Base-by-base conservation (phyloP, 208 protist genomes). In the Trypanosoma melophagium region DNA sequence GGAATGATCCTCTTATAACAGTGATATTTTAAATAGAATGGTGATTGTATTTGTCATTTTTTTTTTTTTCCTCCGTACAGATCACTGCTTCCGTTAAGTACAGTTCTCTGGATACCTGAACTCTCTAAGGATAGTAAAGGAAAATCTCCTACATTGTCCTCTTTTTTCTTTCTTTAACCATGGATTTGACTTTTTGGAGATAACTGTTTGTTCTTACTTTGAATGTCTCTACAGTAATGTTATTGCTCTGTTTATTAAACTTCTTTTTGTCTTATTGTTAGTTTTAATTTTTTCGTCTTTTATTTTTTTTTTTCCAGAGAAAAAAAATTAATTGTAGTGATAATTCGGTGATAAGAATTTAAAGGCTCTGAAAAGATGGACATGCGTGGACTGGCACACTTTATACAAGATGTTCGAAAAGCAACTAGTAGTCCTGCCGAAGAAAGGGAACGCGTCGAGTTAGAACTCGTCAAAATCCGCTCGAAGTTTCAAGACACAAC, bases 381-480 rank as follows among this genome's bases (percentile, higher is more conserved):
- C 77, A 98, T 98, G 96, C 95, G 98, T 66, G 98, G 98, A 16
- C 79, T 99, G 57, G 90, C 92, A 21, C 89, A 97, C 74, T 98
- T 99, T 71, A 99, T 98, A 68, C 88, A 85, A 51, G 96, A 99
- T 69, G 90, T 98, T 51, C 91, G 96, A 22, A 87, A 95, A 71
- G 97, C 90, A 4, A 89, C 82, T 60, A 90, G 76, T 40, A 92
- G 88, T 59, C 96, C 94, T 66, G 95, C 99, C 61, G 87, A 95
- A 17, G 99, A 99, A 79, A 56, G 93, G 62, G 81, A 86, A 41
- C 87, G 98, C 21, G 90, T 99, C 16, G 96, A 99, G 47, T 98
- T 99, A 60, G 99, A 99, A 79, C 86, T 99, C 25, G 97, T 92
- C 3, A 99, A 99, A 68, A 99, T 99, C 49, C 90, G 99, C 28